Conservation (phyloP, 768 basidiomycete genomes). For the Leccinum uliginosum region DNA sequence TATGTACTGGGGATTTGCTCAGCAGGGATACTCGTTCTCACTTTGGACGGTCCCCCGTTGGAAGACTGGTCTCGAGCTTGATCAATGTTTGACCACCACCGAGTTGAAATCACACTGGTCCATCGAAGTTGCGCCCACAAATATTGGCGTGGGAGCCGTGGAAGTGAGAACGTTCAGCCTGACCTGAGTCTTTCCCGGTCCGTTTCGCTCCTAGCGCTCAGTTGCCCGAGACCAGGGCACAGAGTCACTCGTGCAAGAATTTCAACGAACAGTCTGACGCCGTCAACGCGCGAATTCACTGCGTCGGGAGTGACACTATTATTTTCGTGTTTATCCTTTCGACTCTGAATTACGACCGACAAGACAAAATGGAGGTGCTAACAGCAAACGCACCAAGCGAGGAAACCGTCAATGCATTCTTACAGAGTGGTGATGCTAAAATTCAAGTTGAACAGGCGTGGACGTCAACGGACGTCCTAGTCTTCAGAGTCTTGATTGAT, state of each 20-base stretch:
- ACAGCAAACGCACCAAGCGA: no score
- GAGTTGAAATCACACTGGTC: no score
- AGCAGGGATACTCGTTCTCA: neutral
- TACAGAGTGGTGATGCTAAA: no score
- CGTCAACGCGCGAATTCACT: no score
- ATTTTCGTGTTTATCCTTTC: neutral
- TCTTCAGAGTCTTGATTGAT: no score
- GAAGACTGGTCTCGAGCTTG: neutral
- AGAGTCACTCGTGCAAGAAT: neutral
- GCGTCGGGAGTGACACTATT: neutral
- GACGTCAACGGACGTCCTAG: no score
- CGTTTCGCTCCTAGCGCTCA: neutral
- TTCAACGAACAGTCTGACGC: neutral
- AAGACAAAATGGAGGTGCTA: no score
- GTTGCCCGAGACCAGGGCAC: neutral
- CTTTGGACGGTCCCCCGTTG: neutral
- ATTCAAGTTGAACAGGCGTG: no score
- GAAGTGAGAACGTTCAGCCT: neutral
- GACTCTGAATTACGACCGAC: no score
- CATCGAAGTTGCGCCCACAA: neutral
- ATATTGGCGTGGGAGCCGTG: neutral
- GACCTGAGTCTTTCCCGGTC: neutral
- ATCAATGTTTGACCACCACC: neutral
- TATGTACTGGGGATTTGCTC: no score
- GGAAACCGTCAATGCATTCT: neutral